Evolutionary conservation across 23 red algal genomes (phyloP).

Genomic region (Cyanidiococcus yangmingshanensis): DNA sequence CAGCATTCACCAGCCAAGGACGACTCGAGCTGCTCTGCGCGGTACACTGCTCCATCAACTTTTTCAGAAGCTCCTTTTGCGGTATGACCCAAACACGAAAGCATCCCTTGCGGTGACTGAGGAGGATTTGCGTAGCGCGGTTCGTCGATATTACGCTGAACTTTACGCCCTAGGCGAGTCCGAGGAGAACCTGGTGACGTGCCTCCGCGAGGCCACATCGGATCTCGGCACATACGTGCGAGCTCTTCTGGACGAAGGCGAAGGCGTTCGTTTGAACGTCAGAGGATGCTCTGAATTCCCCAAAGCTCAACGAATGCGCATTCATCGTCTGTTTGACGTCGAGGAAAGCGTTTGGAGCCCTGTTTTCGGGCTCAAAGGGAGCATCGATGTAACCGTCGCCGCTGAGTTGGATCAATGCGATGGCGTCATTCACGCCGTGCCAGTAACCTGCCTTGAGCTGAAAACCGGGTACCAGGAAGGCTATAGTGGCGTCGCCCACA

Average conservation of each 20-base stretch:
- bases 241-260: not conserved
- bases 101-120: not conserved
- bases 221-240: constrained; percentile 28
- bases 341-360: constrained; percentile 90
- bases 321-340: constrained; percentile 32
- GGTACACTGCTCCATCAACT: constrained; percentile 60
- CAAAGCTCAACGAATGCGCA: not conserved
- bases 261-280: not conserved
- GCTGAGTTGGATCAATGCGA: not conserved
- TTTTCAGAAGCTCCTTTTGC: constrained; percentile 31
- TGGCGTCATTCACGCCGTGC: not conserved
- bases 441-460: constrained; percentile 38
- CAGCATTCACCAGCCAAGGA: constrained; percentile 1
- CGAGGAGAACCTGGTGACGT: constrained; percentile 20
- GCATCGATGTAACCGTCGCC: constrained; percentile 64
- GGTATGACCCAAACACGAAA: not conserved
- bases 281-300: not conserved
- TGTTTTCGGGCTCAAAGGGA: constrained; percentile 79
- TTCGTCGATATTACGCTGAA: constrained; percentile 25
- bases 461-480: constrained; percentile 43
- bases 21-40: constrained; percentile 37
- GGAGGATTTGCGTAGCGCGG: not conserved
- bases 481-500: constrained; percentile 31
- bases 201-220: constrained; percentile 36
- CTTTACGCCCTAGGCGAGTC: constrained; percentile 27